These are phyloP conservation scores for Hymenoscyphus scutula DNA, from an alignment of 2,329 filamentous ascomycete genomes.

Conservation along the genomic window DNA sequence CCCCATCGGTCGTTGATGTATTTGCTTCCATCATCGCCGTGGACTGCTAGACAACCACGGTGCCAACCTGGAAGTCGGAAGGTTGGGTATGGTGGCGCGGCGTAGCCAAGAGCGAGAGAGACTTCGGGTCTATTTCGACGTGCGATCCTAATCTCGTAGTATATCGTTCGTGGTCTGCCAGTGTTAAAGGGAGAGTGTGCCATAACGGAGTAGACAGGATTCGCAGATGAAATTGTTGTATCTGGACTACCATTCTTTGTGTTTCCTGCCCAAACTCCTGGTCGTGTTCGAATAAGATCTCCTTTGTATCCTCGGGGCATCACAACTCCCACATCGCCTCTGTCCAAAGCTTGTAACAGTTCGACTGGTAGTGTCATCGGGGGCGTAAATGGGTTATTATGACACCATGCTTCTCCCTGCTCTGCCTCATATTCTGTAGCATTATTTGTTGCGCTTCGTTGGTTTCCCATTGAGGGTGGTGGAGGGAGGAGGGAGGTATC, in stretches of 20 bases:
- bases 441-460: slow-evolving; percentile 67
- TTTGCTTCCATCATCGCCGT: slow-evolving; percentile 74
- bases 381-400: slow-evolving; percentile 53
- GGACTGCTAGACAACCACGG: slow-evolving; percentile 70
- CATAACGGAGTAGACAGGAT: slow-evolving; percentile 64
- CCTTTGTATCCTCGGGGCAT: slow-evolving; percentile 50
- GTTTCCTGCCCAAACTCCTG: slow-evolving; percentile 52
- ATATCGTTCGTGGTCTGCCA: slow-evolving; percentile 53
- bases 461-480: slow-evolving; percentile 65
- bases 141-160: slow-evolving; percentile 67
- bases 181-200: slow-evolving; percentile 56
- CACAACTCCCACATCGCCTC: slow-evolving; percentile 54
- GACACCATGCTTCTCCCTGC: slow-evolving; percentile 65
- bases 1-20: slow-evolving; percentile 76
- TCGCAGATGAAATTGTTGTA: slow-evolving; percentile 62
- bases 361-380: slow-evolving; percentile 50
- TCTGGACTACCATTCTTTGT: slow-evolving; percentile 51
- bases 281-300: slow-evolving; percentile 43
- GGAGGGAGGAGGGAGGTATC: slow-evolving; percentile 72
- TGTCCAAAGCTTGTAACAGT: slow-evolving; percentile 47
- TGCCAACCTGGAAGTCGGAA: slow-evolving; percentile 83
- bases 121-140: slow-evolving; percentile 42
- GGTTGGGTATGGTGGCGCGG: slow-evolving; percentile 71
- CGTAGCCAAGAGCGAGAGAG: slow-evolving; percentile 65
- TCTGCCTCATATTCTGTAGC: slow-evolving; percentile 62